Conservation (phyloP, 139 green algal genomes). For the Chlamydomonas sp. region DNA sequence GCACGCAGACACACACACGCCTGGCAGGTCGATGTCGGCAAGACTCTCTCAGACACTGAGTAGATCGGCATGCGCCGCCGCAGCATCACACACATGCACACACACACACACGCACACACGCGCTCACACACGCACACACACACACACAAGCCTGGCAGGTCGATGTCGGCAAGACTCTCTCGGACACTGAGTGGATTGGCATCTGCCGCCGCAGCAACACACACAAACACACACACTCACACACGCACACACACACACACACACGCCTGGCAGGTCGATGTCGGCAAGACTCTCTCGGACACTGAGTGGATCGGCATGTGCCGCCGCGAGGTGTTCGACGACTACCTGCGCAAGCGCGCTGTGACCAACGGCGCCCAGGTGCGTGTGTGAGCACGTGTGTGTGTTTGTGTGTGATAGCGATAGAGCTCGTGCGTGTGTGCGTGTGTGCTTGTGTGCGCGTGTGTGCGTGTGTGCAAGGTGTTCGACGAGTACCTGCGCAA, state of each 20-base stretch:
- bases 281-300: slow-evolving; percentile 94
- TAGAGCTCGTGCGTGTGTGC: background rate
- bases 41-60: too few species aligned
- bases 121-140: too few species aligned
- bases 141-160: too few species aligned
- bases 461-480: too few species aligned
- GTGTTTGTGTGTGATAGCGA: background rate
- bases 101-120: too few species aligned
- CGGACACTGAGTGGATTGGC: slow-evolving; percentile 97
- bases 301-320: slow-evolving; percentile 99
- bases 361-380: slow-evolving; percentile 69
- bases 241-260: too few species aligned
- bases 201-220: slow-evolving; percentile 82
- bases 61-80: too few species aligned
- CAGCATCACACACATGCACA: too few species aligned
- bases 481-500: slow-evolving; percentile 85
- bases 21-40: too few species aligned
- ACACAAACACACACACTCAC: too few species aligned
- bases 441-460: background rate
- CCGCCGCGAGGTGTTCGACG: slow-evolving; percentile 91
- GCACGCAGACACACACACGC: too few species aligned
- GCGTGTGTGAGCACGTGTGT: background rate
- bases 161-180: slow-evolving; percentile 96
- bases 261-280: too few species aligned
- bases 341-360: slow-evolving; percentile 92